Evolutionary conservation across 1,284 basidiomycete species (phyloP).

Genomic region (Vanrija humicola): DNA sequence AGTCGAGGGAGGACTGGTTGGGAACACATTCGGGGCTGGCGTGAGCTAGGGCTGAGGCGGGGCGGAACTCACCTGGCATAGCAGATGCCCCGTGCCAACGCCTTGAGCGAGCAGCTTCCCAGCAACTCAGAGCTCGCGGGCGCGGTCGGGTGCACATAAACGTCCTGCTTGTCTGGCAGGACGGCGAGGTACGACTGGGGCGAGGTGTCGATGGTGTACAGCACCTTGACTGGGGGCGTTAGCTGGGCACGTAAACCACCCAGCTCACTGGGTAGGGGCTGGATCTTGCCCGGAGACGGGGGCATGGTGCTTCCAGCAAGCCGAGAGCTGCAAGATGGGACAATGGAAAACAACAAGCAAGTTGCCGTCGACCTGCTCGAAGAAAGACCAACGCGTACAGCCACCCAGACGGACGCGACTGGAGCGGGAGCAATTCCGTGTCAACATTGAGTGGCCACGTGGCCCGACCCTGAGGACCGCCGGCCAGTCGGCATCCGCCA

Average conservation of each 20-base stretch:
- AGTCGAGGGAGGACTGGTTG: constrained; percentile 31
- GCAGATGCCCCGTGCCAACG: constrained; percentile 37
- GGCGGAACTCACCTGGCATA: constrained; percentile 34
- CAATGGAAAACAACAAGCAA: no score
- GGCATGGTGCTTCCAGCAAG: constrained; percentile 23
- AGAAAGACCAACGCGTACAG: neutral
- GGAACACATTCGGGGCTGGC: constrained; percentile 43
- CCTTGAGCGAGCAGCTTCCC: constrained; percentile 38
- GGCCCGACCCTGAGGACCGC: no score
- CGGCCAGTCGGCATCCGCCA: no score
- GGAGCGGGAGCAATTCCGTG: constrained; percentile 3
- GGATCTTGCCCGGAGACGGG: constrained; percentile 42
- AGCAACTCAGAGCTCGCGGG: constrained; percentile 8
- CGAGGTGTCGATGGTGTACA: constrained; percentile 40
- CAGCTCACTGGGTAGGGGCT: constrained; percentile 34
- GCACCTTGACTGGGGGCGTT: constrained; percentile 37
- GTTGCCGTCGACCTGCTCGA: neutral
- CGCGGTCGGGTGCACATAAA: constrained; percentile 34
- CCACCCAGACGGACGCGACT: no score
- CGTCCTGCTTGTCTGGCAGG: constrained; percentile 32
- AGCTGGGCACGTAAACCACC: neutral
- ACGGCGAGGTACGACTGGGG: constrained; percentile 42
- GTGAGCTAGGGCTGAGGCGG: no score
- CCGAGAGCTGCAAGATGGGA: no score
- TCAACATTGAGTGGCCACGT: no score